These are phyloP conservation scores for Pelargonium citronellum DNA, from an alignment of 441 rosid genomes.

Conservation along the genomic window DNA sequence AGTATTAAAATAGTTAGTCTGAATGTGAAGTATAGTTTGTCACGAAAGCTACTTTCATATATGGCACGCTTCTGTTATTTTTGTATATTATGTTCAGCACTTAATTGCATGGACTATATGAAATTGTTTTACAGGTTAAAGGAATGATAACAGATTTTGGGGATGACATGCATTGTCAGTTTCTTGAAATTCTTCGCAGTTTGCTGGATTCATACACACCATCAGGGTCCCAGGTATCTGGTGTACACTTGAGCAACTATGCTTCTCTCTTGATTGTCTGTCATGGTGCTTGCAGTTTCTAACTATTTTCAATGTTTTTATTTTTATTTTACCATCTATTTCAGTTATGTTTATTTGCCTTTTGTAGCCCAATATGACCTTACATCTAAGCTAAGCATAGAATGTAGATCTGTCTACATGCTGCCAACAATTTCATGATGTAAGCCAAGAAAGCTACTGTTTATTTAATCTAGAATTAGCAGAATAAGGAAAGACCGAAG, in stretches of 20 bases:
- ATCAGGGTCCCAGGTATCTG: conserved; percentile 79
- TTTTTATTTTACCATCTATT: background rate
- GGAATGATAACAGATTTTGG: conserved; percentile 97
- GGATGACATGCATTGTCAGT: conserved; percentile 95
- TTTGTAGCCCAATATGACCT: background rate
- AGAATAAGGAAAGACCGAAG: background rate
- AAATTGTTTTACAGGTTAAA: conserved; percentile 55
- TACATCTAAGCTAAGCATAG: background rate
- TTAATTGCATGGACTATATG: conserved; percentile 9
- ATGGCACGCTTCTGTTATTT: conserved; percentile 5
- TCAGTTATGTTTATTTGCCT: no score
- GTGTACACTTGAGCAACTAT: conserved; percentile 1
- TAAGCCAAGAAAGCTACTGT: background rate
- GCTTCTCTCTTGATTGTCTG: conserved; percentile 14
- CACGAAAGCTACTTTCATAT: background rate
- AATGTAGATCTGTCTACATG: background rate
- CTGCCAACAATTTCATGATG: background rate
- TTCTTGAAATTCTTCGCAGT: conserved; percentile 94
- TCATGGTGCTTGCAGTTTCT: conserved; percentile 12
- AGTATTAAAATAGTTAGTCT: no score
- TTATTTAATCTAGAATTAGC: background rate
- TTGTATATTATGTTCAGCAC: conserved; percentile 7
- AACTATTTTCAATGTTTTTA: background rate
- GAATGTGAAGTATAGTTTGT: no score
- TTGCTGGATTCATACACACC: conserved; percentile 79